Evolutionary conservation across 805 yeast species (phyloP).

Genomic region (Starmerella cellae): DNA sequence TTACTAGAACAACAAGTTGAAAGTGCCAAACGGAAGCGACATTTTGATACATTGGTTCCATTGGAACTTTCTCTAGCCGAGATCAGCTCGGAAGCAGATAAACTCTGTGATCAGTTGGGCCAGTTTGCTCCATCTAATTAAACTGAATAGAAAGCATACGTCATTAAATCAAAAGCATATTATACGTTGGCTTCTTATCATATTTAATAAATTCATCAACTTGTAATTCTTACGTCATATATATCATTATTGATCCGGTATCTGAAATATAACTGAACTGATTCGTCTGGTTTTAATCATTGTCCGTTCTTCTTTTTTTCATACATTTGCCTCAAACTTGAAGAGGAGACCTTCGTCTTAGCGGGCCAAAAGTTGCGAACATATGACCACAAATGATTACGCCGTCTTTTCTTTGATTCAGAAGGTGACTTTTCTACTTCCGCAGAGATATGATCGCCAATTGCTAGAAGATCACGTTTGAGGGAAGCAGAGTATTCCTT

Average conservation of each 20-base stretch:
- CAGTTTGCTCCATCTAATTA: slow-evolving; percentile 30
- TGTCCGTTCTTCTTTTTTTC: slow-evolving; percentile 21
- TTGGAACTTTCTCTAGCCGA: slow-evolving; percentile 48
- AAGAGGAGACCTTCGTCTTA: slow-evolving; percentile 41
- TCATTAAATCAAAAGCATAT: too few species aligned
- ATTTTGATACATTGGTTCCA: slow-evolving; percentile 61
- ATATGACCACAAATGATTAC: slow-evolving; percentile 70
- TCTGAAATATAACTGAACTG: slow-evolving; percentile 19
- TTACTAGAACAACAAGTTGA: slow-evolving; percentile 53
- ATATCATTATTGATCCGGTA: slow-evolving; percentile 61
- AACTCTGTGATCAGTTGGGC: slow-evolving; percentile 42
- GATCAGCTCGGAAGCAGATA: slow-evolving; percentile 33
- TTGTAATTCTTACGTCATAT: too few species aligned
- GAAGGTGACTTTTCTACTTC: slow-evolving; percentile 24
- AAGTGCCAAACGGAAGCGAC: slow-evolving; percentile 49
- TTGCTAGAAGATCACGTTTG: slow-evolving; percentile 50
- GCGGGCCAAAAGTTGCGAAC: slow-evolving; percentile 83
- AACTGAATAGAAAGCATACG: too few species aligned
- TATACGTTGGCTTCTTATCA: too few species aligned
- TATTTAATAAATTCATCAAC: too few species aligned
- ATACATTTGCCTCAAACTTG: slow-evolving; percentile 66
- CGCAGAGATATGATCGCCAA: slow-evolving; percentile 57
- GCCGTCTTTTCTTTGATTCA: slow-evolving; percentile 30
- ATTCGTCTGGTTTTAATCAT: background rate
- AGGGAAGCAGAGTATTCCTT: slow-evolving; percentile 65